A percentile compares a stretch with the other conserved stretches of the same genome.
These are phyloP conservation scores for Talaromyces sp. DNA, from an alignment of 2,329 filamentous ascomycete genomes.

Conservation along the genomic window DNA sequence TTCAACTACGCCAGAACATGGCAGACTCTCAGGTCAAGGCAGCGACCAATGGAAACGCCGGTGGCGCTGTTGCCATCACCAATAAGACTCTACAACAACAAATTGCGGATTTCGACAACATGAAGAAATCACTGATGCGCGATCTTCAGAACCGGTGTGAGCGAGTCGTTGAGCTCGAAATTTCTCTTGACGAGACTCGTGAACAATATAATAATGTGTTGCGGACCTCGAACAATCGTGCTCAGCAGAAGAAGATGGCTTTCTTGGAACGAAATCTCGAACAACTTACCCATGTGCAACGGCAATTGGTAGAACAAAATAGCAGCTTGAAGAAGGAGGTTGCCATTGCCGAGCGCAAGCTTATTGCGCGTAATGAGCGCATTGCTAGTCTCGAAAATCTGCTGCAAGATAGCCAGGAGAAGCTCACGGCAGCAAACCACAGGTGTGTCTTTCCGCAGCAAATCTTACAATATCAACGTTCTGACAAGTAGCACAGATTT, in stretches of 20 bases:
- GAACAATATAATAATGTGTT: slow-evolving; percentile 99
- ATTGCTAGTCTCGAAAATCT: slow-evolving; percentile 90
- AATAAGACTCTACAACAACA: slow-evolving; percentile 96
- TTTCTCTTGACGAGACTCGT: slow-evolving; percentile 91
- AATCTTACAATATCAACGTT: slow-evolving; percentile 2
- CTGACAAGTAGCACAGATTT: slow-evolving; percentile 60
- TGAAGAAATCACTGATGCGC: slow-evolving; percentile 99
- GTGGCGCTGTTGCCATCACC: slow-evolving; percentile 53
- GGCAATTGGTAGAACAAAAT: slow-evolving; percentile 97
- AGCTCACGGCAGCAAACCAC: slow-evolving; percentile 93
- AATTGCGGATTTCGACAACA: slow-evolving; percentile 96
- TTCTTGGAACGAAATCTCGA: slow-evolving; percentile 98
- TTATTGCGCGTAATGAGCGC: slow-evolving; percentile 93
- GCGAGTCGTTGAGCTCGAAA: slow-evolving; percentile 95
- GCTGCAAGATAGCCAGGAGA: slow-evolving; percentile 96
- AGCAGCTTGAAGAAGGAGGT: slow-evolving; percentile 97
- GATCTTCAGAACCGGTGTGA: slow-evolving; percentile 98
- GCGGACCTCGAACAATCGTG: slow-evolving; percentile 92
- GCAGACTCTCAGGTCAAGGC: slow-evolving; percentile 61
- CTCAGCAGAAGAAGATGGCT: slow-evolving; percentile 99
- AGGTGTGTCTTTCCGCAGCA: slow-evolving; percentile 60
- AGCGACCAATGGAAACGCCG: slow-evolving; percentile 56
- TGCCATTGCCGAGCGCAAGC: slow-evolving; percentile 93
- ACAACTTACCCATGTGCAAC: slow-evolving; percentile 93
- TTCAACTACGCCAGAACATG: slow-evolving; percentile 73